phyloP scores from a whole-genome alignment of 2,329 filamentous ascomycete genomes.

The Penicillium frequentans region DNA sequence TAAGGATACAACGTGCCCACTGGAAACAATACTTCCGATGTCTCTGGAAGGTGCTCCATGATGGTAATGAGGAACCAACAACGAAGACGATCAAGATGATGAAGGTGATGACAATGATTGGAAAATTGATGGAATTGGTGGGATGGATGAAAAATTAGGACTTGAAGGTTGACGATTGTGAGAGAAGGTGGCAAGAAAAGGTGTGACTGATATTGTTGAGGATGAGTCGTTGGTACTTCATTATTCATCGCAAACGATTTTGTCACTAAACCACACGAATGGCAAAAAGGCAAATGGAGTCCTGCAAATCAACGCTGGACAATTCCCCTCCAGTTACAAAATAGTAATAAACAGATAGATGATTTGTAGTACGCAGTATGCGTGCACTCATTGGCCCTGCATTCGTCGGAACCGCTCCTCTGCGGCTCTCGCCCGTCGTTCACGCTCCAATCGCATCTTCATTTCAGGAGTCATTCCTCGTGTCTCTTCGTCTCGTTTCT shows the following conservation, averaged over 20 bases:
- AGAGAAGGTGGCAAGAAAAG: neutral
- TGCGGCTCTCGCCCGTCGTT: slow-evolving; percentile 84
- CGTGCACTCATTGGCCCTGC: slow-evolving; percentile 42
- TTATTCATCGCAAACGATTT: neutral
- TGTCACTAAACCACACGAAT: neutral
- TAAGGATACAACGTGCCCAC: too few species aligned
- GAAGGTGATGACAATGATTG: too few species aligned
- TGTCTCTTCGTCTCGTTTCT: slow-evolving; percentile 78
- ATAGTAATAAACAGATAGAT: neutral
- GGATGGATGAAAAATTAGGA: neutral
- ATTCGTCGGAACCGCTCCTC: slow-evolving; percentile 79
- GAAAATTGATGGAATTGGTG: too few species aligned
- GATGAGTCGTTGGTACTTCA: neutral
- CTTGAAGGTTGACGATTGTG: neutral
- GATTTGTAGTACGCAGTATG: neutral
- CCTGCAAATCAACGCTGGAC: neutral
- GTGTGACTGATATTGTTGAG: neutral
- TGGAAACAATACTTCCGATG: too few species aligned
- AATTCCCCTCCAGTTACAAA: neutral
- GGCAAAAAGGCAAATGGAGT: neutral
- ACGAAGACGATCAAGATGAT: too few species aligned
- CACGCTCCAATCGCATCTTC: slow-evolving; percentile 78
- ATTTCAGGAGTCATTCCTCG: slow-evolving; percentile 87
- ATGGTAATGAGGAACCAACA: too few species aligned
- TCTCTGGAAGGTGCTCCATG: too few species aligned